phyloP scores from a whole-genome alignment of 2,329 filamentous ascomycete genomes.

The Colletotrichum sp. region DNA sequence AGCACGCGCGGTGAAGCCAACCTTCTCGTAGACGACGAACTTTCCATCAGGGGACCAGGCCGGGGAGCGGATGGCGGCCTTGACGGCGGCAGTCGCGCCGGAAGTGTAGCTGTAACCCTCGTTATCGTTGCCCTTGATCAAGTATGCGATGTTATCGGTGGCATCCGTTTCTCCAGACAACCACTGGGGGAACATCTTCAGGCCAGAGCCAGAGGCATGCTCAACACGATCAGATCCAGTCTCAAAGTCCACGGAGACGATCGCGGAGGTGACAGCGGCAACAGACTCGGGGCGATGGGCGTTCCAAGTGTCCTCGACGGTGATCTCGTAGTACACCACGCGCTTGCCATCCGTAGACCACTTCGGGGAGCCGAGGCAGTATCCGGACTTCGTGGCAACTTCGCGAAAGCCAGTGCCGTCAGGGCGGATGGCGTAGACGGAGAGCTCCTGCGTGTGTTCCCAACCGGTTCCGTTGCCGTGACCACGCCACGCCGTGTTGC shows the following conservation, averaged over 20 bases:
- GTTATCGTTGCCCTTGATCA: conserved; percentile 5
- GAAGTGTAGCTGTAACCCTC: conserved; percentile 11
- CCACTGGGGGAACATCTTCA: conserved; percentile 12
- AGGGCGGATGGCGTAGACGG: conserved; percentile 3
- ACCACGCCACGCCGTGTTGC: conserved; percentile 3
- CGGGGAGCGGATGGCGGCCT: conserved; percentile 4
- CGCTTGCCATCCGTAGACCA: conserved; percentile 2
- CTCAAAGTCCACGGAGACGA: conserved; percentile 9
- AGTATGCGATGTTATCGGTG: not conserved
- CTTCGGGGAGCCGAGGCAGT: conserved; percentile 7
- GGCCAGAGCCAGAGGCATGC: not conserved
- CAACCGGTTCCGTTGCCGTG: conserved; percentile 9
- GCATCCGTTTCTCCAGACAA: not conserved
- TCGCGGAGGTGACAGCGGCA: not conserved
- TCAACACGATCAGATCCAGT: conserved; percentile 2
- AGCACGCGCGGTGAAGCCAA: conserved; percentile 1
- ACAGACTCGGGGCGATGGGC: conserved; percentile 9
- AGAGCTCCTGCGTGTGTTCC: conserved; percentile 10
- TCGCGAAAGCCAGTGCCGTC: conserved; percentile 1
- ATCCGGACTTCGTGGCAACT: not conserved
- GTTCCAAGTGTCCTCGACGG: conserved; percentile 5
- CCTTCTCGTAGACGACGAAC: conserved; percentile 9
- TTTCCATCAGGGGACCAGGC: conserved; percentile 10
- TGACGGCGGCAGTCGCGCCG: not conserved
- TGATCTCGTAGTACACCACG: conserved; percentile 4